Percentiles rank a stretch among this genome's conserved stretches.
Evolutionary conservation across 2,329 filamentous ascomycete genomes (phyloP).

Genomic region (Thielaviopsis musarum): DNA sequence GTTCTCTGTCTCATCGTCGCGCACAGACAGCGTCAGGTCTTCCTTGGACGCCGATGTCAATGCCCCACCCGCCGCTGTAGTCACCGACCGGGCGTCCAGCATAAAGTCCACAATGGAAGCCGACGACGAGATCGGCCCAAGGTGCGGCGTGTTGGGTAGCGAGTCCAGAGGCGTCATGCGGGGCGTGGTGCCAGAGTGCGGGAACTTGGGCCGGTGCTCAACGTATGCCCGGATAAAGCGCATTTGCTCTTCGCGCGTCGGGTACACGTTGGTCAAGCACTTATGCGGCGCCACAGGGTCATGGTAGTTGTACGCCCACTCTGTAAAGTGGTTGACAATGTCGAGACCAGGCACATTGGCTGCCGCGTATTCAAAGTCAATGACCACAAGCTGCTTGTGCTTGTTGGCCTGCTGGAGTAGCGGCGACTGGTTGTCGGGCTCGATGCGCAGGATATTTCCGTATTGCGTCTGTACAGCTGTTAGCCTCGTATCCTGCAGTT

Average conservation of each 20-base stretch:
- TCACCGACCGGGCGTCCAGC: constrained; percentile 54
- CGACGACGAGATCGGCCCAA: constrained; percentile 23
- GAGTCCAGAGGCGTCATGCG: constrained; percentile 29
- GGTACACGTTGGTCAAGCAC: constrained; percentile 57
- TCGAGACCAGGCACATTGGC: constrained; percentile 76
- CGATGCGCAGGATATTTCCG: constrained; percentile 76
- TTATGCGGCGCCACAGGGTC: constrained; percentile 45
- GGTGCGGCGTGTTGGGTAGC: constrained; percentile 21
- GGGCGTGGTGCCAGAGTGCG: constrained; percentile 34
- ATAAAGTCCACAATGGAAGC: constrained; percentile 54
- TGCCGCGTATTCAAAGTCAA: constrained; percentile 94
- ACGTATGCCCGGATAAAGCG: constrained; percentile 80
- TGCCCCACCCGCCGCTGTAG: constrained; percentile 31
- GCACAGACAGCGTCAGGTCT: constrained; percentile 30
- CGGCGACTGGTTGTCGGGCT: constrained; percentile 56
- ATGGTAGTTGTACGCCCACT: constrained; percentile 98
- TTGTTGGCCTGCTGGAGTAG: constrained; percentile 78
- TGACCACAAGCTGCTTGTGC: constrained; percentile 91
- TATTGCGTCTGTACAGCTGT: constrained; percentile 63
- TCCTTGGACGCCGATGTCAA: constrained; percentile 26
- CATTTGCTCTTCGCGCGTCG: constrained; percentile 61
- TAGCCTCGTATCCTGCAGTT: background rate
- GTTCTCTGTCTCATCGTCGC: constrained; percentile 47
- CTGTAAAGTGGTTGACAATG: constrained; percentile 95
- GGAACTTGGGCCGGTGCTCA: constrained; percentile 56